Percentiles rank a stretch among this genome's conserved stretches.
Evolutionary conservation across 164 flowering plant species (phyloP).

Genomic region (Pachysandra terminalis): DNA sequence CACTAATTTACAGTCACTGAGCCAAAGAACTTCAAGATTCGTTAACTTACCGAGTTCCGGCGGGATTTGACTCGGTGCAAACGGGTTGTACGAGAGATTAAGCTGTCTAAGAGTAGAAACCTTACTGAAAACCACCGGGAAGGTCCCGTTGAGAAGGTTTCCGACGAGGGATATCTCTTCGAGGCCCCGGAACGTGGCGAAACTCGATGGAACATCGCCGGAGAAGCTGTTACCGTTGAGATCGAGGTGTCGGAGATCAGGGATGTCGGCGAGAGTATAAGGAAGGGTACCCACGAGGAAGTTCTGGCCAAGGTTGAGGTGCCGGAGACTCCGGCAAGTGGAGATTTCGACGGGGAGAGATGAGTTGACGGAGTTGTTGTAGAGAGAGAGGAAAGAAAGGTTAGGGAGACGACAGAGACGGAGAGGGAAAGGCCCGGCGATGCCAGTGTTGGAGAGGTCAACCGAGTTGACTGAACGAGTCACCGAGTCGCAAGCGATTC

Average conservation of each 20-base stretch:
- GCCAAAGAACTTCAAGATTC: slow-evolving; percentile 41
- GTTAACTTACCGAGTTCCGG: slow-evolving; percentile 40
- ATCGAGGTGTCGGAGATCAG: slow-evolving; percentile 22
- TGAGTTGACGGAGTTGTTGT: slow-evolving; percentile 35
- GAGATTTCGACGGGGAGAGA: slow-evolving; percentile 33
- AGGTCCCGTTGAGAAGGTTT: slow-evolving; percentile 37
- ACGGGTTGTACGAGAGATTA: slow-evolving; percentile 49
- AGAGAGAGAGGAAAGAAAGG: slow-evolving; percentile 34
- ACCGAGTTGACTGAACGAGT: slow-evolving; percentile 29
- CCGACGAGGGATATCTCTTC: slow-evolving; percentile 31
- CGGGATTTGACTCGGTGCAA: slow-evolving; percentile 31
- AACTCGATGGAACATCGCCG: slow-evolving; percentile 40
- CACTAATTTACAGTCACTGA: slow-evolving; percentile 33
- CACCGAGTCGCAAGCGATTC: slow-evolving; percentile 35
- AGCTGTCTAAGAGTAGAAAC: slow-evolving; percentile 37
- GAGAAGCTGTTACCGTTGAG: slow-evolving; percentile 40
- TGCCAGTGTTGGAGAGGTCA: slow-evolving; percentile 27
- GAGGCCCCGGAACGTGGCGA: slow-evolving; percentile 30
- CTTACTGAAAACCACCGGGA: slow-evolving; percentile 35
- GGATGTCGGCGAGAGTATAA: slow-evolving; percentile 18
- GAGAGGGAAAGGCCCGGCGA: slow-evolving; percentile 36
- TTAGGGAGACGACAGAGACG: slow-evolving; percentile 36
- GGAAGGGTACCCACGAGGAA: slow-evolving; percentile 46
- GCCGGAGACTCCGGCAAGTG: slow-evolving; percentile 23
- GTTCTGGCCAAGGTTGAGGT: slow-evolving; percentile 36